Conservation (phyloP, 768 basidiomycete genomes). For the Pleurotus ostreatus region DNA sequence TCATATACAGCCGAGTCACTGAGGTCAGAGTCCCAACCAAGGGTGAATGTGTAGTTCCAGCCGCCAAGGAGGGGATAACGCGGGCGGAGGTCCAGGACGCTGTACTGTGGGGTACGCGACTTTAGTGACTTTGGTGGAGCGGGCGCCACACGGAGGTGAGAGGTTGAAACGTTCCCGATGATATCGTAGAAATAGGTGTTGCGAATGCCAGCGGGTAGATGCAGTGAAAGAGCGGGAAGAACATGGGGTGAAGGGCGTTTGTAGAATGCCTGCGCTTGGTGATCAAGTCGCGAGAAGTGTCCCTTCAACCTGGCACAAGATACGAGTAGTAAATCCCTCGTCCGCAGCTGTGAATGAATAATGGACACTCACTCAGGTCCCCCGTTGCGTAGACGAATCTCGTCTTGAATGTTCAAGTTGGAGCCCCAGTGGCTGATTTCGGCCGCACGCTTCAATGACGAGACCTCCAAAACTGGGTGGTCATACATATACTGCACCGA, state of each 20-base stretch:
- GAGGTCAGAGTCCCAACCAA: conserved; percentile 91
- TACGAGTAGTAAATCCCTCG: not conserved
- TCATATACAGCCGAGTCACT: conserved; percentile 69
- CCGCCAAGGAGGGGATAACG: conserved; percentile 93
- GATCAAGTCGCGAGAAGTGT: conserved; percentile 88
- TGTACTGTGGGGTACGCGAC: conserved; percentile 44
- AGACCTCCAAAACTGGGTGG: conserved; percentile 76
- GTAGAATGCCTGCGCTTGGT: conserved; percentile 75
- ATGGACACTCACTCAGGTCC: conserved; percentile 72
- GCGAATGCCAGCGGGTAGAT: conserved; percentile 79
- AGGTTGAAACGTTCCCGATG: conserved; percentile 96
- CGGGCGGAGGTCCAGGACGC: conserved; percentile 78
- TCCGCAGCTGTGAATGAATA: not conserved
- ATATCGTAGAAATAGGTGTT: conserved; percentile 87
- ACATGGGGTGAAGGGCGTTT: conserved; percentile 65
- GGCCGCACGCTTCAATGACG: conserved; percentile 65
- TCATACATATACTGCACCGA: conserved; percentile 79
- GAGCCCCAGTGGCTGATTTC: conserved; percentile 98
- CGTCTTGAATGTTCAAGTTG: conserved; percentile 91
- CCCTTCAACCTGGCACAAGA: conserved; percentile 72
- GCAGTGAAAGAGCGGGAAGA: conserved; percentile 67
- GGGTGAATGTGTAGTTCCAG: conserved; percentile 95
- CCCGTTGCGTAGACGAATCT: conserved; percentile 80
- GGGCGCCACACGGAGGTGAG: conserved; percentile 69
- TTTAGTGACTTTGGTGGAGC: conserved; percentile 43